A percentile compares a stretch with the other conserved stretches of the same genome.
These are phyloP conservation scores for Globisporangium middletonii DNA, from an alignment of 352 stramenopile species.

Conservation along the genomic window DNA sequence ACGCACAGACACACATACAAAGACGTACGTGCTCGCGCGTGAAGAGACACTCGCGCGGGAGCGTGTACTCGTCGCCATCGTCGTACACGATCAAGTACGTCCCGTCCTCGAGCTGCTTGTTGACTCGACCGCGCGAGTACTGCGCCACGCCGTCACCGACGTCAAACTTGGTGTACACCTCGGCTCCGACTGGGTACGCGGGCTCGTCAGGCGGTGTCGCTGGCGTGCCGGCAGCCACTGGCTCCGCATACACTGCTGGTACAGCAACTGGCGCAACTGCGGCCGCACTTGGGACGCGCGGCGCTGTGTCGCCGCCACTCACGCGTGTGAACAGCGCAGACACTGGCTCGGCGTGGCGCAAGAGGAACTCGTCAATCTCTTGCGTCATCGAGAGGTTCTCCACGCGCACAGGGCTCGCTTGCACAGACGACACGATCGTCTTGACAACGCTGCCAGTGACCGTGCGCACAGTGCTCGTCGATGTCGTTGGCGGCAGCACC, in stretches of 20 bases:
- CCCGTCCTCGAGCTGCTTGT: slow-evolving; percentile 31
- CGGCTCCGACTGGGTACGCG: slow-evolving; percentile 28
- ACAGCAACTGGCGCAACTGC: background rate
- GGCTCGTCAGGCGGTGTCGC: background rate
- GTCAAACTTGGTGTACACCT: slow-evolving; percentile 40
- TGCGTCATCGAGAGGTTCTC: slow-evolving; percentile 6
- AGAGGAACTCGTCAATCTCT: slow-evolving; percentile 8
- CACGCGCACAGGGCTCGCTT: slow-evolving; percentile 5
- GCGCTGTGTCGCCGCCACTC: slow-evolving; percentile 1
- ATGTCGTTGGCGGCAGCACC: background rate
- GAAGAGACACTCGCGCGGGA: slow-evolving; percentile 32
- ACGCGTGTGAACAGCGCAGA: slow-evolving; percentile 1
- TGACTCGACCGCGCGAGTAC: slow-evolving; percentile 39
- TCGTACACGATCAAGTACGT: slow-evolving; percentile 50
- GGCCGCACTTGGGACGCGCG: background rate
- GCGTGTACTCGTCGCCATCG: slow-evolving; percentile 47
- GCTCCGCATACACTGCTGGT: background rate
- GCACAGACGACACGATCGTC: slow-evolving; percentile 1
- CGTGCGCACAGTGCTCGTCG: background rate
- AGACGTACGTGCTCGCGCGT: slow-evolving; percentile 41
- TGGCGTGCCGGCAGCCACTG: background rate
- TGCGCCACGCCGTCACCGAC: slow-evolving; percentile 26
- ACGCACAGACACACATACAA: background rate
- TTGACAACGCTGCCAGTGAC: background rate
- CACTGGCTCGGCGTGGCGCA: slow-evolving; percentile 1